Evolutionary conservation across 129 eudicot genomes (phyloP).

Genomic region (Centrapalus pauciflorus): DNA sequence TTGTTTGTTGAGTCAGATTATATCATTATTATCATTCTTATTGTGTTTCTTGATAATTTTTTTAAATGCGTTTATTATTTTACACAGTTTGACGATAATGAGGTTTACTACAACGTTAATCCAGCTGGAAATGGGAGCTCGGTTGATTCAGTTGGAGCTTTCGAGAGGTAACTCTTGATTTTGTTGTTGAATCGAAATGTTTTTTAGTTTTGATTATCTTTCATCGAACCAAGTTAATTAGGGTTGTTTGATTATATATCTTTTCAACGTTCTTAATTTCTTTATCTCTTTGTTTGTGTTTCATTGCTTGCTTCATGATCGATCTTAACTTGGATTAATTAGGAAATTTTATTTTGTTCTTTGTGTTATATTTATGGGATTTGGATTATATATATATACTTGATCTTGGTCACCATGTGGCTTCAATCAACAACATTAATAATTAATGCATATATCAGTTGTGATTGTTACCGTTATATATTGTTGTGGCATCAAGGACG

Average conservation of each 20-base stretch:
- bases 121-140: conserved; percentile 30
- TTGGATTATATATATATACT: no score
- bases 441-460: no score
- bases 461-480: neutral
- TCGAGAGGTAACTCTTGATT: conserved; percentile 26
- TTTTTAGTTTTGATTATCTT: neutral
- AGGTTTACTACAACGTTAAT: conserved; percentile 1
- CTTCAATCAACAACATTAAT: neutral
- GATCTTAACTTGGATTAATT: no score
- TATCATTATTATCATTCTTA: no score
- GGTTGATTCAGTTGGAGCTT: conserved; percentile 12
- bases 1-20: neutral
- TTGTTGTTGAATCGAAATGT: conserved; percentile 2
- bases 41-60: neutral
- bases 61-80: neutral
- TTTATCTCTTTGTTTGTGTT: neutral
- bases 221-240: conserved; percentile 3
- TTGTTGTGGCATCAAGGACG: neutral
- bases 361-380: neutral
- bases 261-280: neutral
- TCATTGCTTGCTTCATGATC: neutral
- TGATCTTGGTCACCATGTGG: neutral
- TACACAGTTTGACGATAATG: conserved; percentile 16
- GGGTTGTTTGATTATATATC: neutral
- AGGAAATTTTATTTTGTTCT: neutral